Base-by-base conservation (phyloP, 2,329 filamentous ascomycete genomes). In the Aspergillus terreus region DNA sequence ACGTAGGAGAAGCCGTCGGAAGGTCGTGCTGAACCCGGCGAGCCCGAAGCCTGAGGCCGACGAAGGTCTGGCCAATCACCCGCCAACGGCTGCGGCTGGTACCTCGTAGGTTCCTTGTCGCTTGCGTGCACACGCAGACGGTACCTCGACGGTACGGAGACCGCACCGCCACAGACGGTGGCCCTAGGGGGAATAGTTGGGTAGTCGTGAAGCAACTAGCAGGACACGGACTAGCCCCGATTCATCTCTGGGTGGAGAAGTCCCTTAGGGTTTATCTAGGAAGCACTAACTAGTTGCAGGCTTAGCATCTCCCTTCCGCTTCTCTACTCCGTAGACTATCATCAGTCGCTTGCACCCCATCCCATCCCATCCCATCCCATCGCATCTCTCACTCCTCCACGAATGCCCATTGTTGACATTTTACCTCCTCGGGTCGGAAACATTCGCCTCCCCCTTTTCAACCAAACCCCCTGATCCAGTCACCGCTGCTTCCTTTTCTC, bases 381-480 rank as follows among this genome's bases (percentile, higher is more conserved):
- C 38, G 19, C 11, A 23, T 17, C 6, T 7, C 27, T 10, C 27
- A 23, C 33, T 36, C 19, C 19, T 17, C 32, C 30, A 35, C 21
- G 12, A 5, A 15, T 17, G 12, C n/a, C n/a, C n/a, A 14, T 42
- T 50, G 47, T 54, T 54, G 44, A 54, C 49, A 46, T 49, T 53
- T 36, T 49, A 15, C 46, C 19, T 17, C 43, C 10, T 15, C 21
- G 32, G 36, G 35, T 33, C 42, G 43, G 21, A 33, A 19, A 19
- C 19, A 48, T 53, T 55, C 15, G 53, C 53, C 53, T 53, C 53
- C 54, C 52, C 52, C 54, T 54, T 54, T 53, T 15, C 27, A 30
- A 30, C 27, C 27, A 30, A 30, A 30, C 27, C 9, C 36, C 21
- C 17, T 47, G 17, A 33, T 30, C 51, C 53, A 59, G 47, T 60